phyloP scores from a whole-genome alignment of 345 rosid species.

The Noccaea bulbosa region DNA sequence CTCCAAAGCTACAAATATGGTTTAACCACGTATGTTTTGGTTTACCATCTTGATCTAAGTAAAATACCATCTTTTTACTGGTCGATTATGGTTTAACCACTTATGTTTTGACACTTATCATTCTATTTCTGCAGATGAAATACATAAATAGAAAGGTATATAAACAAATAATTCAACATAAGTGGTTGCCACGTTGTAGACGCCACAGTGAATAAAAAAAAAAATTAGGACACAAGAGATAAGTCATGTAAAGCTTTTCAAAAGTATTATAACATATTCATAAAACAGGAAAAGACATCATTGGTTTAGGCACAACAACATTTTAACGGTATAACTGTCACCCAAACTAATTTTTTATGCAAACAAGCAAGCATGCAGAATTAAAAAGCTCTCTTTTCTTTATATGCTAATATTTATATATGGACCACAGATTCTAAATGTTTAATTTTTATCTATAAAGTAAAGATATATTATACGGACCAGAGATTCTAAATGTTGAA shows the following conservation, averaged over 20 bases:
- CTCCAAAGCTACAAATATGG: slow-evolving; percentile 7
- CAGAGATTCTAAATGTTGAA: not conserved
- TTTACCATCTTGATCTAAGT: too few species aligned
- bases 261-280: slow-evolving; percentile 17
- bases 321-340: slow-evolving; percentile 44
- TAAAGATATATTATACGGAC: not conserved
- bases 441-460: not conserved
- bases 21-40: too few species aligned
- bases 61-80: not conserved
- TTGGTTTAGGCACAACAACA: slow-evolving; percentile 22
- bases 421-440: slow-evolving; percentile 23
- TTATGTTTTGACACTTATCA: too few species aligned
- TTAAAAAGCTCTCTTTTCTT: slow-evolving; percentile 26
- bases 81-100: not conserved
- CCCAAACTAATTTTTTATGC: slow-evolving; percentile 39
- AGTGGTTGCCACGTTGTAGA: slow-evolving; percentile 59
- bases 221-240: not conserved
- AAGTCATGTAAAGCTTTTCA: slow-evolving; percentile 16
- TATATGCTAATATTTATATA: not conserved
- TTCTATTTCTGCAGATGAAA: not conserved
- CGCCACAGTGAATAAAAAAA: slow-evolving; percentile 19
- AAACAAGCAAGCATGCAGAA: slow-evolving; percentile 43
- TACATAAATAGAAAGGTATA: not conserved
- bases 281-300: slow-evolving; percentile 25
- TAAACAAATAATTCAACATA: slow-evolving; percentile 13